Evolutionary conservation across 2,329 filamentous ascomycete genomes (phyloP).

Genomic region (Dactylonectria estremocensis): DNA sequence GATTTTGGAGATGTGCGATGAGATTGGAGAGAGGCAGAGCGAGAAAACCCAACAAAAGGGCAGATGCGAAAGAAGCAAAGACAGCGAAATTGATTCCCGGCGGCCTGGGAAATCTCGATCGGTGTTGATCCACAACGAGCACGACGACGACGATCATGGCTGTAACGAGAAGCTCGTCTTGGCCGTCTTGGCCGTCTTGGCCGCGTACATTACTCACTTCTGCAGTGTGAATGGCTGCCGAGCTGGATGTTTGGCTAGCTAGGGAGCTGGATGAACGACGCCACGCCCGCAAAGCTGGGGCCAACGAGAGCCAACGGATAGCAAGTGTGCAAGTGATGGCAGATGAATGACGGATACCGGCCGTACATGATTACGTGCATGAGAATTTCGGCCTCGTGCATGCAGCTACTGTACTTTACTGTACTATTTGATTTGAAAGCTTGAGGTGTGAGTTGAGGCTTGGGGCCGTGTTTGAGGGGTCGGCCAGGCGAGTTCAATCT

Average conservation of each 20-base stretch:
- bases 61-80: constrained; percentile 8
- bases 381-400: background rate
- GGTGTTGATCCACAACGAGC: constrained; percentile 20
- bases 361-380: constrained; percentile 25
- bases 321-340: constrained; percentile 2
- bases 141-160: constrained; percentile 11
- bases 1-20: background rate
- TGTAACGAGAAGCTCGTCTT: background rate
- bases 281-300: constrained; percentile 26
- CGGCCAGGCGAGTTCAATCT: background rate
- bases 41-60: constrained; percentile 16
- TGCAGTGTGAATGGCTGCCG: constrained; percentile 22
- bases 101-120: constrained; percentile 26
- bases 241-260: constrained; percentile 4
- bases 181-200: background rate
- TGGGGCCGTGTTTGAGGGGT: background rate
- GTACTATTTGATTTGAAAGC: constrained; percentile 4
- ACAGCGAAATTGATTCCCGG: constrained; percentile 7
- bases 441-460: background rate
- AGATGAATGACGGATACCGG: constrained; percentile 28
- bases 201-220: background rate
- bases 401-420: background rate
- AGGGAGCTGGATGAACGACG: constrained; percentile 16
- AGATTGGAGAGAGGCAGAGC: constrained; percentile 6
- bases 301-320: constrained; percentile 31